These are phyloP conservation scores for Porpolomopsis calyptriformis DNA, from an alignment of 768 basidiomycete species.

Conservation along the genomic window DNA sequence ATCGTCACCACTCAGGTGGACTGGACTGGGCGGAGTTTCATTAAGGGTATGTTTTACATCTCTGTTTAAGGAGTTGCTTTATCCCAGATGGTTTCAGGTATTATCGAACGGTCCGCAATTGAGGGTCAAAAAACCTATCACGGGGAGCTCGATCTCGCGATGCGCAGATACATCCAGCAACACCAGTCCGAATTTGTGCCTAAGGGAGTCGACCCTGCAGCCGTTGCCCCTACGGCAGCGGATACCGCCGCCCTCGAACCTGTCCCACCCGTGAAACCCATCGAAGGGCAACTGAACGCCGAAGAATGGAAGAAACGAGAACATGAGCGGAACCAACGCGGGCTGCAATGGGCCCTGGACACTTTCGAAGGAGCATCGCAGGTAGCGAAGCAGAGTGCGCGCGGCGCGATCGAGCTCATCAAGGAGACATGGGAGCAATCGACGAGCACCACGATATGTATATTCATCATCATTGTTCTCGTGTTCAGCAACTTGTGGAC, in stretches of 20 bases:
- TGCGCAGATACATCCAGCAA: constrained; percentile 81
- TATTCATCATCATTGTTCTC: constrained; percentile 59
- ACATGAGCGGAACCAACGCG: constrained; percentile 57
- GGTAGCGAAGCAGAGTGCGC: constrained; percentile 61
- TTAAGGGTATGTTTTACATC: constrained; percentile 55
- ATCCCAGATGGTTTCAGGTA: constrained; percentile 40
- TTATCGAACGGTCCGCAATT: constrained; percentile 85
- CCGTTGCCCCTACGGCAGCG: constrained; percentile 31
- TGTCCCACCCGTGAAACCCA: constrained; percentile 4
- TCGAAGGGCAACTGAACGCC: constrained; percentile 13
- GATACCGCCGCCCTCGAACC: constrained; percentile 5
- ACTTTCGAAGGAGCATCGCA: constrained; percentile 68
- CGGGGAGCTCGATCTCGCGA: constrained; percentile 67
- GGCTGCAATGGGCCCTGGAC: constrained; percentile 82
- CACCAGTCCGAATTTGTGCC: constrained; percentile 87
- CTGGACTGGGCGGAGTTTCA: constrained; percentile 95
- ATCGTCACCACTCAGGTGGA: constrained; percentile 87
- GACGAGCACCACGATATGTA: constrained; percentile 59
- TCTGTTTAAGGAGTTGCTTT: not conserved
- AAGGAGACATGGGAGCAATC: constrained; percentile 73
- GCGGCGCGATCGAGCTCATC: constrained; percentile 66
- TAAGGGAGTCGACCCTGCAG: constrained; percentile 58
- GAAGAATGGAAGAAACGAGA: constrained; percentile 47
- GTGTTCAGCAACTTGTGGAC: constrained; percentile 74
- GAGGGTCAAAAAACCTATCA: constrained; percentile 90